Evolutionary conservation across 73 alveolate genomes (phyloP), one percentile per base, ranked within the genome.

Genomic region (Blepharisma stoltei): DNA sequence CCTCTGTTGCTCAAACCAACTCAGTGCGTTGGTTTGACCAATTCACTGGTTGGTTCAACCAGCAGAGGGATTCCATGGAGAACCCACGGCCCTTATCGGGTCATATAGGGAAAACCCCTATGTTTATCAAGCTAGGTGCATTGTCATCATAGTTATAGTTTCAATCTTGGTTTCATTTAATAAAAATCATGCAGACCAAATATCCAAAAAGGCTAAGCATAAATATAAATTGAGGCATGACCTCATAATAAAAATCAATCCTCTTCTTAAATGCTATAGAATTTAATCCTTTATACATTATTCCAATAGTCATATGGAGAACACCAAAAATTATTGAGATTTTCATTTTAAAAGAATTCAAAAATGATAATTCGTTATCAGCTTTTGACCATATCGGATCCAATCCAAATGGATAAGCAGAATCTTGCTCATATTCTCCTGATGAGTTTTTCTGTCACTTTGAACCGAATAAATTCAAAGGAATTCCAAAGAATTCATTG

Each of bases 301-400:
- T 81, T 6, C 99, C 99, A 38, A 95, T 53, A 27, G 90, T 37
- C 99, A 95, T 95, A 76, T 95, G 95, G 71, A 89, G 77, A 54
- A 92, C 95, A 14, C 97, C 99, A 4, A 95, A 65, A 5, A 95
- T 90, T 20, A 95, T 95, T 54, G 97, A 78, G 52, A 91, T 70
- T 76, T 95, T 95, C 99, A 95, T 95, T 83, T 95, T 95, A 47
- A 95, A 71, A 6, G 98, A 92, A 79, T 95, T 94, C 70, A 78
- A 52, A 67, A 81, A 87, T 9, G 88, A 52, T 32, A 91, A 69
- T 50, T 89, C 90, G 66, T 91, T 91, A 52, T 89, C 88, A 53
- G 94, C 89, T 20, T 79, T 54, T 66, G 85, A 89, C 98, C 99
- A 95, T 55, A 54, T 85, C 6, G 96, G 97, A 70, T 95, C 99